phyloP scores from a whole-genome alignment of 306 rosid genomes.

The Psophocarpus tetragonolobus region DNA sequence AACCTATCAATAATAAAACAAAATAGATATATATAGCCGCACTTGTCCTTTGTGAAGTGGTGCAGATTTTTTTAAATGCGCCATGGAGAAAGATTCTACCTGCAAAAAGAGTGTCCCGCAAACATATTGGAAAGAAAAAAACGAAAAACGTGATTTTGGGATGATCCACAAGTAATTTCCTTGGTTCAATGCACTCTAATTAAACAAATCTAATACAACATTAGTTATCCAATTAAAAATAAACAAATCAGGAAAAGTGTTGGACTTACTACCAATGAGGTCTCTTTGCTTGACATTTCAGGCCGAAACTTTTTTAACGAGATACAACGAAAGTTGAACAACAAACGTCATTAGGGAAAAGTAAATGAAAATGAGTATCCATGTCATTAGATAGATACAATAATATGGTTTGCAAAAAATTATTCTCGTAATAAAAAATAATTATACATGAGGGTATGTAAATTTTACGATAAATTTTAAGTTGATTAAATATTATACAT shows the following conservation, averaged over 20 bases:
- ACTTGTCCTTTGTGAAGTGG: slow-evolving; percentile 33
- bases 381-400: slow-evolving; percentile 4
- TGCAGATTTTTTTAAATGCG: slow-evolving; percentile 11
- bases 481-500: neutral
- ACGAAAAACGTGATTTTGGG: slow-evolving; percentile 39
- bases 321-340: slow-evolving; percentile 29
- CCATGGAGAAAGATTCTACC: slow-evolving; percentile 33
- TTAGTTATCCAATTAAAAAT: neutral
- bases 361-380: slow-evolving; percentile 6
- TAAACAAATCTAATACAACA: neutral
- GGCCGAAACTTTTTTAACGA: slow-evolving; percentile 13
- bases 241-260: slow-evolving; percentile 15
- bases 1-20: slow-evolving; percentile 26
- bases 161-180: slow-evolving; percentile 36
- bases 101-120: slow-evolving; percentile 25
- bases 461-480: neutral
- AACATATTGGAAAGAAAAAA: slow-evolving; percentile 16
- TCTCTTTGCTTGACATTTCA: slow-evolving; percentile 33
- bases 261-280: slow-evolving; percentile 35
- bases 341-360: slow-evolving; percentile 18
- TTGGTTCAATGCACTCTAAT: slow-evolving; percentile 8
- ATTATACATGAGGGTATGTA: neutral
- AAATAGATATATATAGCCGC: slow-evolving; percentile 24
- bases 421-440: neutral
- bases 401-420: neutral